Conservation (phyloP, 805 yeast species). For the Blastobotrys attinorum region DNA sequence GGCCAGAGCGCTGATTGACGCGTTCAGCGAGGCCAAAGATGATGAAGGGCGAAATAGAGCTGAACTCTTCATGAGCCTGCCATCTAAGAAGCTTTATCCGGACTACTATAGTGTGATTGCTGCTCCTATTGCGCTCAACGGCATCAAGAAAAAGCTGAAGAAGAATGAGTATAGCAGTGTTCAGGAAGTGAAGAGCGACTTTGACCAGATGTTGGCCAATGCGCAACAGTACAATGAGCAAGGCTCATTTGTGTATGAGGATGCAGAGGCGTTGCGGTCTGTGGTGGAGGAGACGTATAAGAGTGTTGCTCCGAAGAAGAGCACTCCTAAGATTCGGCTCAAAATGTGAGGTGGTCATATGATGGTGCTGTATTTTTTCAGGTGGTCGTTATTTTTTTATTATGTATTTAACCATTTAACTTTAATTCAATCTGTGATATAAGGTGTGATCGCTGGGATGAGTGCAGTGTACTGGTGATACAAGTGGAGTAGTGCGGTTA, state of each 20-base stretch:
- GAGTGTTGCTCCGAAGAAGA: neutral
- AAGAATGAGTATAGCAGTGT: constrained; percentile 30
- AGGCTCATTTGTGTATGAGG: constrained; percentile 54
- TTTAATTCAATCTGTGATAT: too few species aligned
- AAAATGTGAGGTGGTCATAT: too few species aligned
- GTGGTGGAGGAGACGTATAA: neutral
- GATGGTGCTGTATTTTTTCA: neutral
- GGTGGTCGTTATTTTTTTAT: neutral
- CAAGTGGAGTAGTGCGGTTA: too few species aligned
- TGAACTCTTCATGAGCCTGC: constrained; percentile 50
- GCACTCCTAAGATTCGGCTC: neutral
- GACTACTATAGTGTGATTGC: constrained; percentile 69
- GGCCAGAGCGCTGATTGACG: neutral
- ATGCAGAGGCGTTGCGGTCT: constrained; percentile 35
- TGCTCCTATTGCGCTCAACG: constrained; percentile 52
- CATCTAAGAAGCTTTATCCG: constrained; percentile 68
- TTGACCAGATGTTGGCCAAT: constrained; percentile 52
- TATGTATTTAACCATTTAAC: neutral
- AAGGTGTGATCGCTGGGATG: too few species aligned
- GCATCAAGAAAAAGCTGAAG: constrained; percentile 41
- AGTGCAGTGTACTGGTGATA: too few species aligned
- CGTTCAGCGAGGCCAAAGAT: neutral
- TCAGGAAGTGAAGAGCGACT: constrained; percentile 43
- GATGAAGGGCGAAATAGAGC: constrained; percentile 38
- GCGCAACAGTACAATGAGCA: constrained; percentile 63